These are phyloP conservation scores for Abrus precatorius DNA, from an alignment of 306 rosid species.

Conservation along the genomic window DNA sequence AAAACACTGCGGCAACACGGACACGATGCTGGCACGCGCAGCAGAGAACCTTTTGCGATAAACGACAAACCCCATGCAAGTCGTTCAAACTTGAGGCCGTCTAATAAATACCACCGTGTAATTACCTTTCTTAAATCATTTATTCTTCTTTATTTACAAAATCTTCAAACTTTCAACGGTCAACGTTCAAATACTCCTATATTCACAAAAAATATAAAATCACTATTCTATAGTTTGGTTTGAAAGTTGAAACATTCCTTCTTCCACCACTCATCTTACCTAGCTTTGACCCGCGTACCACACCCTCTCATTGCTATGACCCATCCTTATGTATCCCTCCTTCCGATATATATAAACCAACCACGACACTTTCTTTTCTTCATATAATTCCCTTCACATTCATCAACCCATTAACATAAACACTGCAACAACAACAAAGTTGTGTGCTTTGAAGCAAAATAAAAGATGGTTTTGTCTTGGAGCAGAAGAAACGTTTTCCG, in stretches of 20 bases:
- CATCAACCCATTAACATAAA: not conserved
- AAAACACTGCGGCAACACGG: too few species aligned
- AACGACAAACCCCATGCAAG: not conserved
- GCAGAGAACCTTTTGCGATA: not conserved
- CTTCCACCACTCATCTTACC: slow-evolving; percentile 32
- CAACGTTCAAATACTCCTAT: slow-evolving; percentile 48
- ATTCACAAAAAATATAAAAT: not conserved
- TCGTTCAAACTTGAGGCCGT: slow-evolving; percentile 10
- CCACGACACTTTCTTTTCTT: not conserved
- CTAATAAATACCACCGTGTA: not conserved
- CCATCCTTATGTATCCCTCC: not conserved
- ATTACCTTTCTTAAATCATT: not conserved
- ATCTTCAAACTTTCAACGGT: slow-evolving; percentile 49
- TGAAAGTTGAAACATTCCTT: slow-evolving; percentile 43
- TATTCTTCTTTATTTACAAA: not conserved
- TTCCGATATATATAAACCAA: slow-evolving; percentile 37
- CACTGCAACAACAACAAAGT: not conserved
- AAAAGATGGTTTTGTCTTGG: slow-evolving; percentile 77
- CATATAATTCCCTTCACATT: not conserved
- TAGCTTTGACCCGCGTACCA: slow-evolving; percentile 53
- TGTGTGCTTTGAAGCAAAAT: not conserved
- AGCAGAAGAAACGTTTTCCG: slow-evolving; percentile 58
- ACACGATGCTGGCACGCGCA: not conserved
- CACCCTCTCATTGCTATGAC: not conserved
- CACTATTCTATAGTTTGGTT: not conserved